Conservation (phyloP, 23 red algal genomes). For the Gracilaria vermiculophylla region DNA sequence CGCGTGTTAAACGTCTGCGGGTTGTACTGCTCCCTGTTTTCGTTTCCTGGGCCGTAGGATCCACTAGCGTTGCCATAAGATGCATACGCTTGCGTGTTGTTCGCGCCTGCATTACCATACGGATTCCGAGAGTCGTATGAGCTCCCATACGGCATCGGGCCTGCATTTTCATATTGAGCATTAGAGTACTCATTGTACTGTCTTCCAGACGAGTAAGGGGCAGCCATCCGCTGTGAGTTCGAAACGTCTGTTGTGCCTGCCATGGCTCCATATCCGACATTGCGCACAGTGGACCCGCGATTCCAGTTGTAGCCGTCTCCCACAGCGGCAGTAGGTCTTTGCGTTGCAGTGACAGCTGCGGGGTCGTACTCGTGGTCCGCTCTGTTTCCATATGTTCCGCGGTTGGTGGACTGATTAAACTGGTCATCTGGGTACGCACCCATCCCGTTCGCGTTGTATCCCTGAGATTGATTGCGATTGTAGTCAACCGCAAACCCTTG, state of each 20-base stretch:
- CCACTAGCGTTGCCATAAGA: not conserved
- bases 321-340: constrained; percentile 1
- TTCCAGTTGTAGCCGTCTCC: constrained; percentile 37
- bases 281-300: not conserved
- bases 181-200: constrained; percentile 10
- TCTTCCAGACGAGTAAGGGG: not conserved
- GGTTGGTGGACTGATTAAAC: not conserved
- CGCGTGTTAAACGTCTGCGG: not conserved
- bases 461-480: not conserved
- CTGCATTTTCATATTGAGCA: not conserved
- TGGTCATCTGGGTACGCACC: not conserved
- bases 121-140: not conserved
- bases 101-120: not conserved
- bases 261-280: not conserved
- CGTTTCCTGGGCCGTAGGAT: not conserved
- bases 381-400: not conserved
- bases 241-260: not conserved
- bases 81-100: not conserved
- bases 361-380: constrained; percentile 54
- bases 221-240: not conserved
- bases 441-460: not conserved
- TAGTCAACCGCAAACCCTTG: constrained; percentile 7
- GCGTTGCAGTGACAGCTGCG: constrained; percentile 34
- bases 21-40: constrained; percentile 1
- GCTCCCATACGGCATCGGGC: not conserved